Percentiles rank a stretch among this genome's conserved stretches.
Conservation (phyloP, 352 stramenopile genomes). For the Globisporangium splendens region DNA sequence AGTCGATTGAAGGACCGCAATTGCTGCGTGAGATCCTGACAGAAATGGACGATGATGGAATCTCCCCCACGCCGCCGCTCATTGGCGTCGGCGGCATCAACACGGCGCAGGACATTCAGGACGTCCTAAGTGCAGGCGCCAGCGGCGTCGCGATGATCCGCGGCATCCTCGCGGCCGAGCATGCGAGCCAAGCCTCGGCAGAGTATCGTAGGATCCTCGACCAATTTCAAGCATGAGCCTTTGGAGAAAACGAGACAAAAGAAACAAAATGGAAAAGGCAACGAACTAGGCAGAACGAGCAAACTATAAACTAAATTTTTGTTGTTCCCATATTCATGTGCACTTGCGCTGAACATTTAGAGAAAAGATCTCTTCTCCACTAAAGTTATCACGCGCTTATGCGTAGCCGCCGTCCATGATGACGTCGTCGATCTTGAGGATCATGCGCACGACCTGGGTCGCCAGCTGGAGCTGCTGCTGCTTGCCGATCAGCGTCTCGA, state of each 20-base stretch:
- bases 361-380: no score
- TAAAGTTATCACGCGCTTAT: slow-evolving; percentile 41
- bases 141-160: slow-evolving; percentile 45
- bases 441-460: slow-evolving; percentile 99
- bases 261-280: neutral
- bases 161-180: slow-evolving; percentile 22
- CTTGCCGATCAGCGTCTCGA: slow-evolving; percentile 99
- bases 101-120: slow-evolving; percentile 16
- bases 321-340: slow-evolving; percentile 11
- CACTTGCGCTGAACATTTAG: slow-evolving; percentile 1
- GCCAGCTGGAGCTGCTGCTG: slow-evolving; percentile 99
- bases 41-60: neutral
- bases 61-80: slow-evolving; percentile 12
- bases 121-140: slow-evolving; percentile 28
- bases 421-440: slow-evolving; percentile 99
- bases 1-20: slow-evolving; percentile 31
- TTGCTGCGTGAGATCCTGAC: slow-evolving; percentile 24
- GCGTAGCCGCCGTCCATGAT: slow-evolving; percentile 94
- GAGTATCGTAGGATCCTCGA: slow-evolving; percentile 11
- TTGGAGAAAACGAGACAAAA: neutral
- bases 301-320: slow-evolving; percentile 16
- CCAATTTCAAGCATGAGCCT: neutral
- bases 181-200: slow-evolving; percentile 16
- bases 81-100: slow-evolving; percentile 46
- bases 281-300: slow-evolving; percentile 4